Percentiles rank a stretch among this genome's conserved stretches.
Conservation (phyloP, 495 filamentous ascomycete genomes). For the Tuber microsphaerosporum region DNA sequence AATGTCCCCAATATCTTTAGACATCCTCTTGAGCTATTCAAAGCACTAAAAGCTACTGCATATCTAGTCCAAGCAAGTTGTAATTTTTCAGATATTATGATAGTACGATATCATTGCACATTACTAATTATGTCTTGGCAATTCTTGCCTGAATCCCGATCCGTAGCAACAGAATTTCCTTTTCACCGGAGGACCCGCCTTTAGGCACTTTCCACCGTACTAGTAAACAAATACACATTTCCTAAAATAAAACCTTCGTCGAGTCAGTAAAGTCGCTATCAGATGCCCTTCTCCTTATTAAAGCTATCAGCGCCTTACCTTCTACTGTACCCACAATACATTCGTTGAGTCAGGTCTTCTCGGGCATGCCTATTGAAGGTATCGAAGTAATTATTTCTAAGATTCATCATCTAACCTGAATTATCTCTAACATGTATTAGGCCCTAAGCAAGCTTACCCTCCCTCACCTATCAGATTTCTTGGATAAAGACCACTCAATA, state of each 20-base stretch:
- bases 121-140: too few relatives aligned
- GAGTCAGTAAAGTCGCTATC: slow-evolving; percentile 8
- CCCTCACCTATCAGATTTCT: slow-evolving; percentile 12
- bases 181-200: too few relatives aligned
- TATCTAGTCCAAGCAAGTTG: too few relatives aligned
- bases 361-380: neutral
- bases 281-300: slow-evolving; percentile 14
- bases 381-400: neutral
- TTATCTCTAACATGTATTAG: slow-evolving; percentile 14
- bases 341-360: neutral
- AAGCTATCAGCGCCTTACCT: slow-evolving; percentile 17
- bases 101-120: too few relatives aligned
- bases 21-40: too few relatives aligned
- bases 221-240: slow-evolving; percentile 20
- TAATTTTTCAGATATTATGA: too few relatives aligned
- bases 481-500: slow-evolving; percentile 4
- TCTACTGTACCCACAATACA: neutral
- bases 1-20: too few relatives aligned
- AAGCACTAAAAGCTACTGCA: too few relatives aligned
- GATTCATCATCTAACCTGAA: neutral
- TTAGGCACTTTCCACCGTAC: too few relatives aligned
- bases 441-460: slow-evolving; percentile 17
- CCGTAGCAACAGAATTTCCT: too few relatives aligned
- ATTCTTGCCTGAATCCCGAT: too few relatives aligned
- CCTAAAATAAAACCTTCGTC: neutral